Percentiles rank a stretch among this genome's conserved stretches.
These are phyloP conservation scores for Talaromyces sp. DNA, from an alignment of 2,329 filamentous ascomycete genomes.

Conservation along the genomic window DNA sequence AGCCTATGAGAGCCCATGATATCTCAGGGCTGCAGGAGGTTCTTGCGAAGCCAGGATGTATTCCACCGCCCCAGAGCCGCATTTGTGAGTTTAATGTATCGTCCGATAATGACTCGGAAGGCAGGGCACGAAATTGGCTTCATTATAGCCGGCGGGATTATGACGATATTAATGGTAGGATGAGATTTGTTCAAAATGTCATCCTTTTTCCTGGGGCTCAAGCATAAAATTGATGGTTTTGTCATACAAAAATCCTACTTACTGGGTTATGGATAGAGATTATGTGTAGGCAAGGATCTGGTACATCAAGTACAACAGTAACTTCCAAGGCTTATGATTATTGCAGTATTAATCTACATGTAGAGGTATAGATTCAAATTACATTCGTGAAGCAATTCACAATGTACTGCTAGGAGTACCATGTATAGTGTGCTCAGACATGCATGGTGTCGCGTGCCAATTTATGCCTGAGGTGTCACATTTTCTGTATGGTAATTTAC, in stretches of 20 bases:
- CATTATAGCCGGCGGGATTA: slow-evolving; percentile 11
- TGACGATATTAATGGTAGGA: background rate
- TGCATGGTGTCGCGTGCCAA: background rate
- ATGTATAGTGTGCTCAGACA: too few relatives aligned
- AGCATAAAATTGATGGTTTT: background rate
- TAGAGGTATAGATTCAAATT: too few relatives aligned
- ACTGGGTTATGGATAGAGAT: too few relatives aligned
- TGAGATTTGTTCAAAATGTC: slow-evolving; percentile 5
- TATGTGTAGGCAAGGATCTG: too few relatives aligned
- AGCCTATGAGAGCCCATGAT: background rate
- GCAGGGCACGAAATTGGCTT: slow-evolving; percentile 8
- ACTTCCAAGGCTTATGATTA: too few relatives aligned
- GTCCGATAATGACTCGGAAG: slow-evolving; percentile 6
- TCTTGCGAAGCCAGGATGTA: slow-evolving; percentile 6
- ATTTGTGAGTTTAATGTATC: slow-evolving; percentile 14
- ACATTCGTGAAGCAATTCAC: too few relatives aligned
- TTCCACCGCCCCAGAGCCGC: slow-evolving; percentile 9
- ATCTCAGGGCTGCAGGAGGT: slow-evolving; percentile 3
- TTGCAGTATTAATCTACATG: too few relatives aligned
- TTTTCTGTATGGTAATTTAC: slow-evolving; percentile 11
- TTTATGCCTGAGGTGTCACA: background rate
- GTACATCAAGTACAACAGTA: too few relatives aligned
- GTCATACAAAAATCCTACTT: too few relatives aligned
- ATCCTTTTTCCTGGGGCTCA: slow-evolving; percentile 8
- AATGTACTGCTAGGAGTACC: too few relatives aligned